Conservation (phyloP, 1,139 yeast genomes). For the Meyerozyma guilliermondii region DNA sequence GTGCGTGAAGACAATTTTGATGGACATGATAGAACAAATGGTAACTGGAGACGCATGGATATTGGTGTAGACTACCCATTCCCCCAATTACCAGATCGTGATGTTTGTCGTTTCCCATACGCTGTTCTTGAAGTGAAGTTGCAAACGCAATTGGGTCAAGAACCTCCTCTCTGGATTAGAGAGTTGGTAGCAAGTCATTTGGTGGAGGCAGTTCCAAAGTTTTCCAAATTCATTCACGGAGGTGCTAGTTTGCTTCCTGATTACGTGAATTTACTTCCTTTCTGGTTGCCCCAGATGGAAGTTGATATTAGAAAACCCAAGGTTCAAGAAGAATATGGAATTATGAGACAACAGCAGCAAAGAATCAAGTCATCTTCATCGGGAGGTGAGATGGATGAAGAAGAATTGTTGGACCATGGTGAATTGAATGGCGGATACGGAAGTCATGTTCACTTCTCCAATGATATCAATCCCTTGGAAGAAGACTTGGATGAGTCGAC, state of each 20-base stretch:
- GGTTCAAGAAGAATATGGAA: slow-evolving; percentile 59
- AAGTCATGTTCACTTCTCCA: slow-evolving; percentile 40
- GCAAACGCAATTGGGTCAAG: slow-evolving; percentile 97
- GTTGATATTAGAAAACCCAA: slow-evolving; percentile 91
- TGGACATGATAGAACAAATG: slow-evolving; percentile 82
- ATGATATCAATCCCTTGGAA: slow-evolving; percentile 44
- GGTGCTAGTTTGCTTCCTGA: slow-evolving; percentile 85
- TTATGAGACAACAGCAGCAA: slow-evolving; percentile 27
- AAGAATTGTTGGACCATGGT: slow-evolving; percentile 36
- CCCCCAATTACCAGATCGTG: slow-evolving; percentile 74
- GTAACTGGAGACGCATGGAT: slow-evolving; percentile 97
- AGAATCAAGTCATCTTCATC: slow-evolving; percentile 34
- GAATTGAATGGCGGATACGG: slow-evolving; percentile 27
- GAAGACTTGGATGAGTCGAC: slow-evolving; percentile 43
- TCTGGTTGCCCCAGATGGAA: slow-evolving; percentile 98
- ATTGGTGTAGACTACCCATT: slow-evolving; percentile 98
- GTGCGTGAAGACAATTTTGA: slow-evolving; percentile 96
- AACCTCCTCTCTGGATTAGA: slow-evolving; percentile 96
- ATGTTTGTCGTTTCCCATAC: slow-evolving; percentile 90
- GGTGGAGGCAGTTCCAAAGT: slow-evolving; percentile 97
- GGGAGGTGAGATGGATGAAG: slow-evolving; percentile 47
- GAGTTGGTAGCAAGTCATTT: slow-evolving; percentile 86
- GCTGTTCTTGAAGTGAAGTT: slow-evolving; percentile 95
- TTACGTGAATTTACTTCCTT: slow-evolving; percentile 77
- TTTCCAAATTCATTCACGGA: slow-evolving; percentile 95